Percentiles rank a stretch among this genome's conserved stretches.
Conservation (phyloP, 169 alveolate genomes). For the Eimeria nieschulzi region DNA sequence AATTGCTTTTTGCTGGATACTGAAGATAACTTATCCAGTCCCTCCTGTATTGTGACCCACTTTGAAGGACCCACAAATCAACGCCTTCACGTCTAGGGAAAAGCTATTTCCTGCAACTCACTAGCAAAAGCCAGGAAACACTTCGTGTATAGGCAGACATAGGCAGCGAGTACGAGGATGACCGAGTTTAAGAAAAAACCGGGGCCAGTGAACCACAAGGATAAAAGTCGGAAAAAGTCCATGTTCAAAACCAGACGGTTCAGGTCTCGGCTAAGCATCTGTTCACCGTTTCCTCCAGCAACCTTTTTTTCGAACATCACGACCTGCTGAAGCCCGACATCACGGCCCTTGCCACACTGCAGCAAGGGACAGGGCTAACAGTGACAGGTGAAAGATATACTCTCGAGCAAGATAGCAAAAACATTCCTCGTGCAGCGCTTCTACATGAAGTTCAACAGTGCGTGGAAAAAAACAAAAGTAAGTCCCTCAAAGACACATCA, state of each 20-base stretch:
- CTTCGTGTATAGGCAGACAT: slow-evolving; percentile 69
- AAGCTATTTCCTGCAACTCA: background rate
- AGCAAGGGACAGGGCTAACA: background rate
- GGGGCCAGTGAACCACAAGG: slow-evolving; percentile 72
- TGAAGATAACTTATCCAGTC: background rate
- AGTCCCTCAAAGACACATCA: too few relatives aligned
- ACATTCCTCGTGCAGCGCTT: too few relatives aligned
- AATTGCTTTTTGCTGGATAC: background rate
- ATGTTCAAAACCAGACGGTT: slow-evolving; percentile 63
- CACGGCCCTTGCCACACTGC: slow-evolving; percentile 78
- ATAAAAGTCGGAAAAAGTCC: slow-evolving; percentile 73
- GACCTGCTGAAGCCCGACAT: slow-evolving; percentile 72
- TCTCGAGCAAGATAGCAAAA: too few relatives aligned
- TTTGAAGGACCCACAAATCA: background rate
- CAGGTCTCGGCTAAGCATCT: slow-evolving; percentile 71
- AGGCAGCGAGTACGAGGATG: slow-evolving; percentile 68
- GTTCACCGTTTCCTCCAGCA: slow-evolving; percentile 76
- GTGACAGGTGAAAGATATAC: too few relatives aligned
- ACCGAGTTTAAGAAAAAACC: slow-evolving; percentile 69
- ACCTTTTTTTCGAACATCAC: slow-evolving; percentile 73
- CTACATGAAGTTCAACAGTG: too few relatives aligned
- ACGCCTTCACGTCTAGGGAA: background rate
- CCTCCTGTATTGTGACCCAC: background rate
- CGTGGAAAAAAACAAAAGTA: too few relatives aligned
- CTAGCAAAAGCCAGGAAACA: slow-evolving; percentile 65